Evolutionary conservation across 2,329 filamentous ascomycete species (phyloP).

Genomic region (Amylocarpus encephaloides): DNA sequence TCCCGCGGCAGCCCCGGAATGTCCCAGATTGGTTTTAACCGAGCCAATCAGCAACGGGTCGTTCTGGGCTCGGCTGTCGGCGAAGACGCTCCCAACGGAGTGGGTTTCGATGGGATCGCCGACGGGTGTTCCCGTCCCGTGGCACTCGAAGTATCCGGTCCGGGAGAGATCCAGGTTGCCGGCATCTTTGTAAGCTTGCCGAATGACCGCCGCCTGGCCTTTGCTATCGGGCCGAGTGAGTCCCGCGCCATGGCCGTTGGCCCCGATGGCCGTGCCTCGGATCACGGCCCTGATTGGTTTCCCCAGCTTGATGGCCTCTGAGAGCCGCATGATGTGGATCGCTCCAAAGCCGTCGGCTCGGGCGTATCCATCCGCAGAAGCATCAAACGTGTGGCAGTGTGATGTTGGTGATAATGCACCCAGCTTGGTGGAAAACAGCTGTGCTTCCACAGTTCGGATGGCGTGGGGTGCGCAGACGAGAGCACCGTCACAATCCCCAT

Average conservation of each 20-base stretch:
- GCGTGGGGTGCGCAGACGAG: slow-evolving; percentile 28
- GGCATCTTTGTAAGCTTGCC: slow-evolving; percentile 6
- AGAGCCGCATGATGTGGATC: slow-evolving; percentile 37
- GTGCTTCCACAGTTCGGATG: slow-evolving; percentile 4
- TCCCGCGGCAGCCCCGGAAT: slow-evolving; percentile 21
- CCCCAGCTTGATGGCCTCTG: slow-evolving; percentile 36
- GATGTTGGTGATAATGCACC: slow-evolving; percentile 4
- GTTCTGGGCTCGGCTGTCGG: neutral
- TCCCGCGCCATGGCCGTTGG: slow-evolving; percentile 39
- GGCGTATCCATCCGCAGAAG: slow-evolving; percentile 35
- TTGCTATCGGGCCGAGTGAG: slow-evolving; percentile 40
- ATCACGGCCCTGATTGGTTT: slow-evolving; percentile 40
- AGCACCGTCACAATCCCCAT: slow-evolving; percentile 34
- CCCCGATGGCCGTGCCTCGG: slow-evolving; percentile 35
- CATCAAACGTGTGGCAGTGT: slow-evolving; percentile 19
- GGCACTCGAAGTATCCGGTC: slow-evolving; percentile 14
- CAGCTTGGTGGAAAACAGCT: neutral
- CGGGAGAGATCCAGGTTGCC: slow-evolving; percentile 7
- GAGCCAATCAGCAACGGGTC: slow-evolving; percentile 3
- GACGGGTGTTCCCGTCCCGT: slow-evolving; percentile 15
- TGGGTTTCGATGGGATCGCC: slow-evolving; percentile 16
- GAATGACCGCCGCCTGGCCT: slow-evolving; percentile 33
- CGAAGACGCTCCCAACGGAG: slow-evolving; percentile 10
- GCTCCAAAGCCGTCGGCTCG: slow-evolving; percentile 36
- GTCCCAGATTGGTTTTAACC: slow-evolving; percentile 23